Evolutionary conservation across 2,329 filamentous ascomycete species (phyloP).

Genomic region (Epichloe sibirici): DNA sequence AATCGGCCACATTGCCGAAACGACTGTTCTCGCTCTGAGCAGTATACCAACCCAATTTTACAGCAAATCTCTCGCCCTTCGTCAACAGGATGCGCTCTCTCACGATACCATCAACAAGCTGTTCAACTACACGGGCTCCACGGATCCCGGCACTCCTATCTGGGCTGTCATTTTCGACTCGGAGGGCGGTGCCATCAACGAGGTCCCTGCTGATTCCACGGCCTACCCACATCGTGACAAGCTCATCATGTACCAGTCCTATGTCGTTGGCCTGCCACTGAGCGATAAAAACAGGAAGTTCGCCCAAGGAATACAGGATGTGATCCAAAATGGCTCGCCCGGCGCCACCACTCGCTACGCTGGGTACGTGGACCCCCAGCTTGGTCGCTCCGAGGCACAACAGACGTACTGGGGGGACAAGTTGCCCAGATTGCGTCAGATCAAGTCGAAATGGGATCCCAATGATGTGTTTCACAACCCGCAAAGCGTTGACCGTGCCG

Average conservation of each 20-base stretch:
- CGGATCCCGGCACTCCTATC: constrained; percentile 36
- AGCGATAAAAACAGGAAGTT: constrained; percentile 36
- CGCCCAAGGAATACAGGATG: constrained; percentile 36
- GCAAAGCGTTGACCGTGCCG: constrained; percentile 32
- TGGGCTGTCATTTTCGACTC: constrained; percentile 54
- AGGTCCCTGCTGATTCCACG: constrained; percentile 41
- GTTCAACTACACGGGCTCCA: constrained; percentile 39
- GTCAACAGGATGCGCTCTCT: constrained; percentile 33
- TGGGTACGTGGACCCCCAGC: constrained; percentile 46
- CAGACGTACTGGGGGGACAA: constrained; percentile 44
- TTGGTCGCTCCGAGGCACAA: constrained; percentile 31
- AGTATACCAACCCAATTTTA: constrained; percentile 40
- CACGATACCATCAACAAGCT: constrained; percentile 32
- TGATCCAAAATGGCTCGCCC: constrained; percentile 25
- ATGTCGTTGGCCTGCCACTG: constrained; percentile 39
- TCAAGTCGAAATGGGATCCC: constrained; percentile 43
- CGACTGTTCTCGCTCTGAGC: constrained; percentile 33
- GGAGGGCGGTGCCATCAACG: constrained; percentile 46
- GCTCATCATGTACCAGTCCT: constrained; percentile 51
- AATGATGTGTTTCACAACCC: constrained; percentile 45
- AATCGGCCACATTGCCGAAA: constrained; percentile 39
- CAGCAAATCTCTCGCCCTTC: constrained; percentile 45
- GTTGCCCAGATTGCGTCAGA: constrained; percentile 29
- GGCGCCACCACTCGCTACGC: constrained; percentile 42
- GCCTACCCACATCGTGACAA: constrained; percentile 53